Evolutionary conservation across 2,329 filamentous ascomycete genomes (phyloP).

Genomic region (Fusarium falciforme): DNA sequence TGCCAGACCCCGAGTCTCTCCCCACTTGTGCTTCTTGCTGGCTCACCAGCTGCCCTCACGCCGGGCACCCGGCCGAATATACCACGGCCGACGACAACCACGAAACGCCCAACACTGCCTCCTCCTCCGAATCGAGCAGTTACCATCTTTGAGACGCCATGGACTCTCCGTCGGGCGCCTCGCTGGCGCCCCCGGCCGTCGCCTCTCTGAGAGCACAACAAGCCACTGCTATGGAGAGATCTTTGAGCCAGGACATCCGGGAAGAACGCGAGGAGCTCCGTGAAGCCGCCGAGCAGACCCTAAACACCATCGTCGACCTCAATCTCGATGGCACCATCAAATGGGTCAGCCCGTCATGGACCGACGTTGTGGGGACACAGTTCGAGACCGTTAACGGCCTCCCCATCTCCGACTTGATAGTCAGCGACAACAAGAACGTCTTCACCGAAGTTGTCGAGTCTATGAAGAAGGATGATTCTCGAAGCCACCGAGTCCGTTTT

Average conservation of each 20-base stretch:
- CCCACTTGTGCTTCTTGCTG: constrained; percentile 37
- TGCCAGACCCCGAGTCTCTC: constrained; percentile 56
- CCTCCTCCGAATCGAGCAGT: constrained; percentile 5
- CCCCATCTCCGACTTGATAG: constrained; percentile 82
- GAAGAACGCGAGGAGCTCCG: constrained; percentile 94
- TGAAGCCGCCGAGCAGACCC: constrained; percentile 93
- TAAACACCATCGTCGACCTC: constrained; percentile 96
- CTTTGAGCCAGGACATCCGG: constrained; percentile 88
- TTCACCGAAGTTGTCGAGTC: constrained; percentile 88
- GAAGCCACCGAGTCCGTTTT: constrained; percentile 90
- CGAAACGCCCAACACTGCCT: constrained; percentile 30
- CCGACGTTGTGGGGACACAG: constrained; percentile 86
- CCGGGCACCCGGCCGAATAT: constrained; percentile 26
- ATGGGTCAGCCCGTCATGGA: constrained; percentile 98
- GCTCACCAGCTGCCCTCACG: constrained; percentile 26
- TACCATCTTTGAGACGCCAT: constrained; percentile 42
- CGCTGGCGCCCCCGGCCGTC: constrained; percentile 65
- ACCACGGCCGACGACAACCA: constrained; percentile 26
- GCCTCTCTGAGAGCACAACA: constrained; percentile 63
- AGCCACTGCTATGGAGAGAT: constrained; percentile 67
- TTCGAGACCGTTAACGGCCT: constrained; percentile 79
- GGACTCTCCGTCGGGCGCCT: constrained; percentile 52
- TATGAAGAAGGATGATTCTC: constrained; percentile 92
- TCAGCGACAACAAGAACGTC: constrained; percentile 79
- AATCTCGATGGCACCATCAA: constrained; percentile 90